Evolutionary conservation across 2,329 filamentous ascomycete species (phyloP), one percentile per base, ranked within the genome.

Genomic region (Stemphylium vesicarium): DNA sequence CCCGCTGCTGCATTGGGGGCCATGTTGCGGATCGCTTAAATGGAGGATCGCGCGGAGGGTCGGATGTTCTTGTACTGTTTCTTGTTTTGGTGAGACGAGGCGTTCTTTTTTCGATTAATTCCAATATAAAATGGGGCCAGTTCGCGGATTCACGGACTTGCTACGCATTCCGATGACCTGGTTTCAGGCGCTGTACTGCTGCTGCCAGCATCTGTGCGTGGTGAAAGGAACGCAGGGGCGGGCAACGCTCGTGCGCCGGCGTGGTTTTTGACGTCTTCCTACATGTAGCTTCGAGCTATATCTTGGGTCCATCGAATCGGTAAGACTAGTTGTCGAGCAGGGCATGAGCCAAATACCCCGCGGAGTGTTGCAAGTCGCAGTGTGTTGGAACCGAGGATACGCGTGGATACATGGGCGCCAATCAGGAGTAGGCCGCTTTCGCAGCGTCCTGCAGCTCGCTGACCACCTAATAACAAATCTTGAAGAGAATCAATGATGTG

Each of bases 21-120:
- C 39, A 31, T 44, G 15, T 29, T 16, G 32, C 26, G 39, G 33
- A 15, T 16, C 20, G 24, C 37, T 29, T 41, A 32, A 18, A 38
- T 15, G 16, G 10, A 53, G 38, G 22, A 13, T 24, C 33, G 39
- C n/a, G 18, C 45, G 51, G 51, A 54, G 32, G 45, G 33, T 54
- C 51, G 51, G 51, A 54, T 26, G 45, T 26, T 52, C 41, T 12
- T 36, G 2, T 16, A 18, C 8, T 36, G 2, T 16, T 16, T 36
- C 33, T 36, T 15, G 26, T 29, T 11, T 29, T 10, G 26, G 26
- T 2, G 26, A 29, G 26, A 29, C 7, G 26, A 29, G 8, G 26
- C 8, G 26, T 3, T 29, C 26, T 29, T 10, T 11, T 29, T 29
- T 29, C 10, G 26, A 29, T 11, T 11, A 2, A 29, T 29, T 29